Percentiles rank a stretch among this genome's conserved stretches.
These are phyloP conservation scores for Vaccinium vitisidaea DNA, from an alignment of 148 eudicot species.

Conservation along the genomic window DNA sequence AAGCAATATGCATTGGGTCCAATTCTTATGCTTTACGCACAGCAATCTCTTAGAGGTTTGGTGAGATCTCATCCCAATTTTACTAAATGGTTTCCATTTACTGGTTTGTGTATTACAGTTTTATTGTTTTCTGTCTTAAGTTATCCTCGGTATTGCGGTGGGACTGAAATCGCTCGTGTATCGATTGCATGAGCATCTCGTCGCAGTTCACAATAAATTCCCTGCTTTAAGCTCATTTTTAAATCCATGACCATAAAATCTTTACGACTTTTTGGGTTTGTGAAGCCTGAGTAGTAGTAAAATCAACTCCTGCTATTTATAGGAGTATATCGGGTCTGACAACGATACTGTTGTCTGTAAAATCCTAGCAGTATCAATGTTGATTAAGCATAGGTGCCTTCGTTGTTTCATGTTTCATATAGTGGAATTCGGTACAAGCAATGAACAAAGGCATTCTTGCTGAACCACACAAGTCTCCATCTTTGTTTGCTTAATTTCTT, in stretches of 20 bases:
- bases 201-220: too few relatives aligned
- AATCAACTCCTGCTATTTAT: not conserved
- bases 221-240: too few relatives aligned
- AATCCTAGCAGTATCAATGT: not conserved
- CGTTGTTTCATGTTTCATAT: too few relatives aligned
- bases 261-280: not conserved
- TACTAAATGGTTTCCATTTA: not conserved
- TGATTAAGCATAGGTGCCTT: too few relatives aligned
- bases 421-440: not conserved
- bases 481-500: not conserved
- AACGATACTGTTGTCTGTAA: not conserved
- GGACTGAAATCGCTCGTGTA: not conserved
- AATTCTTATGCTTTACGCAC: conserved; percentile 82
- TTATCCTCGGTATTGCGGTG: not conserved
- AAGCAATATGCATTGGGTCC: conserved; percentile 81
- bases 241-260: too few relatives aligned
- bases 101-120: not conserved
- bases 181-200: not conserved
- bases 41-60: conserved; percentile 92
- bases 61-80: conserved; percentile 52
- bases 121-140: not conserved
- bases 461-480: not conserved
- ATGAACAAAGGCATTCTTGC: not conserved
- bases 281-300: not conserved
- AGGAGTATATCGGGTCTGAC: not conserved